Evolutionary conservation across 164 flowering plant genomes (phyloP).

Genomic region (Paratinospora sagittata): DNA sequence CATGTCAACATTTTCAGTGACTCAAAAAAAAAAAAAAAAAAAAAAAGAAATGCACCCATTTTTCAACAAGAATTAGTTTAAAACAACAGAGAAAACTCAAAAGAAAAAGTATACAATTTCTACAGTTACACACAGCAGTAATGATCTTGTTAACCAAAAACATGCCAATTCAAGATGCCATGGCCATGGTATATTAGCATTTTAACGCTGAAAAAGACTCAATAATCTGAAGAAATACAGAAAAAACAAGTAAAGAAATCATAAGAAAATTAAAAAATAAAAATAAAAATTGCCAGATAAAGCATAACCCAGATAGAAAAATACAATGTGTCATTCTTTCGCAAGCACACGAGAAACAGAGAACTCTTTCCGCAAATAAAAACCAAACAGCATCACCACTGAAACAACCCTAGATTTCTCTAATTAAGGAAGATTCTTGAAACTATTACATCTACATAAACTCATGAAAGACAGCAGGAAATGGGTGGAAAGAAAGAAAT

Average conservation of each 20-base stretch:
- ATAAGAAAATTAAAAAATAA: too few species aligned
- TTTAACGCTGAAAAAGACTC: too few species aligned
- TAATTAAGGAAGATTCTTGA: not conserved
- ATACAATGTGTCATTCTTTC: not conserved
- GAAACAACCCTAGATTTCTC: too few species aligned
- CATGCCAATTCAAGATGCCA: too few species aligned
- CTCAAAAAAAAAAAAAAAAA: not conserved
- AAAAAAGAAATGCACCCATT: not conserved
- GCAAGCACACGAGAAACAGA: not conserved
- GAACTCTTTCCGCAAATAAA: too few species aligned
- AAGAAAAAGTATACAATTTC: too few species aligned
- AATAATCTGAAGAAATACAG: not conserved
- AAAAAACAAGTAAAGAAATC: not conserved
- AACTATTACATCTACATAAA: not conserved
- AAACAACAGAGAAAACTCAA: not conserved
- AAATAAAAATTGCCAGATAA: too few species aligned
- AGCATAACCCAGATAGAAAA: too few species aligned
- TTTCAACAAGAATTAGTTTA: not conserved
- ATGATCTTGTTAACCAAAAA: not conserved
- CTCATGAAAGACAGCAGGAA: too few species aligned
- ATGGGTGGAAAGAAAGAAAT: not conserved
- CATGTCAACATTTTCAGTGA: not conserved
- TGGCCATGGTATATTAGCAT: too few species aligned
- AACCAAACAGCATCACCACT: too few species aligned
- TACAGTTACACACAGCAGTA: too few species aligned